Evolutionary conservation across 352 stramenopile species (phyloP), one percentile per base, ranked within the genome.

Genomic region (Phytophthora constricta): DNA sequence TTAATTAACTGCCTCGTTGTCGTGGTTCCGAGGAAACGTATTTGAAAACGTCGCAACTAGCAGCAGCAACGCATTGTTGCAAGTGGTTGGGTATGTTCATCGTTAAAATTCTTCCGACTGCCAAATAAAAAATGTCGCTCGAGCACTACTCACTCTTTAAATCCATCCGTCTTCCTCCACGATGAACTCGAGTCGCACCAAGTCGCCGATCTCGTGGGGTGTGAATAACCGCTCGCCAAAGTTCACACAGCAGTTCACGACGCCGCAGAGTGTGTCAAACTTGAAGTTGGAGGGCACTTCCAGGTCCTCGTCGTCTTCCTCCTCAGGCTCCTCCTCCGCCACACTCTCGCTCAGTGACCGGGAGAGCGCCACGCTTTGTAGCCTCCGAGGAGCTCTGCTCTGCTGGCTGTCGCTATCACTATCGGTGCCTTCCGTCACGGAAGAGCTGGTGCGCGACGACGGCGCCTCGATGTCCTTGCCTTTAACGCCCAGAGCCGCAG

Each of bases 111-210:
- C 51, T 19, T 17, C 34, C 50, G 33, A 60, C 45, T 53, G 16
- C 37, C 25, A 31, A 69, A 76, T 74, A 74, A 77, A 67, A 77
- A 77, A 70, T 65, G 49, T 56, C 27, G 31, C 51, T 45, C 33
- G 20, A 17, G 16, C 16, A 22, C 28, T 60, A 42, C 41, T 37
- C 26, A 37, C 31, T 37, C 33, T 39, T 83, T 89, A 93, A 55
- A 93, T 91, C 85, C 85, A 93, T 28, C 85, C 85, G 66, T 93
- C 85, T 64, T 93, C 85, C 63, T 93, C 85, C 1, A 92, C 83
- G 55, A 93, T 80, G 62, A 91, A 90, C 78, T 93, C 78, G 50
- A 93, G 77, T 27, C 74, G 84, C 43, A 90, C 82, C 49, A 93
- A 69, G 48, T 93, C 80, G 41, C 79, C 76, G 11, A 93, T 62